phyloP scores from a whole-genome alignment of 2,329 filamentous ascomycete species.

The Pseudogymnoascus sp. region DNA sequence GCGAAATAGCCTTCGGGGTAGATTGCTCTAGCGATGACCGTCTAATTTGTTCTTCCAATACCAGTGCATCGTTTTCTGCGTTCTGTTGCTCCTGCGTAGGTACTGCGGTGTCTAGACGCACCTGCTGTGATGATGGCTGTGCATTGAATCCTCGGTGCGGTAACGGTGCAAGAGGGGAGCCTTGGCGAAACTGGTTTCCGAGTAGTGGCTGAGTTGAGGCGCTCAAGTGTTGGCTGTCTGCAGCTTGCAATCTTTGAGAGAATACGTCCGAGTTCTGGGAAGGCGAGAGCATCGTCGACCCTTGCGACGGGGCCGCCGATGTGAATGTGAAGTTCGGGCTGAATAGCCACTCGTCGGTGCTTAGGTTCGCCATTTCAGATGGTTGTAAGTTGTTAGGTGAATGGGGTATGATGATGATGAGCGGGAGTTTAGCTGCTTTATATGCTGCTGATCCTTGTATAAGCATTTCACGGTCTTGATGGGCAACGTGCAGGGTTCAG shows the following conservation, averaged over 20 bases:
- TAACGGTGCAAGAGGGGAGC: too few relatives aligned
- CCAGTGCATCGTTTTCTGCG: conserved; percentile 48
- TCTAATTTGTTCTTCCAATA: too few relatives aligned
- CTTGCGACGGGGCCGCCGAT: conserved; percentile 44
- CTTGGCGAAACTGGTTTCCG: conserved; percentile 36
- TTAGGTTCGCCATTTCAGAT: too few relatives aligned
- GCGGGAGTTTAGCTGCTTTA: too few relatives aligned
- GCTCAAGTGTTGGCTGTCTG: conserved; percentile 63
- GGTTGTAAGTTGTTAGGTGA: too few relatives aligned
- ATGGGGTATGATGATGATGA: too few relatives aligned
- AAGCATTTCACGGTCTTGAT: too few relatives aligned
- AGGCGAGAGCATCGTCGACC: conserved; percentile 32
- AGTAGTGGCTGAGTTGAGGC: conserved; percentile 44
- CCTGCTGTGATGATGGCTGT: conserved; percentile 23
- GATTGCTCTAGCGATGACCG: too few relatives aligned
- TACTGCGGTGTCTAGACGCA: conserved; percentile 46
- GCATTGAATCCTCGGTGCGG: conserved; percentile 32
- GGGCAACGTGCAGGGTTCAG: too few relatives aligned
- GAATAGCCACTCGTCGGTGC: conserved; percentile 44
- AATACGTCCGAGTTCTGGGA: conserved; percentile 55
- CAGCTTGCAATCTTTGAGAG: conserved; percentile 67
- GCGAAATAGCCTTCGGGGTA: too few relatives aligned
- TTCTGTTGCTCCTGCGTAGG: conserved; percentile 54
- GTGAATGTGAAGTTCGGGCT: conserved; percentile 59
- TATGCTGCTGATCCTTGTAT: too few relatives aligned